phyloP scores from a whole-genome alignment of 306 rosid genomes.

The Gillenia trifoliata region DNA sequence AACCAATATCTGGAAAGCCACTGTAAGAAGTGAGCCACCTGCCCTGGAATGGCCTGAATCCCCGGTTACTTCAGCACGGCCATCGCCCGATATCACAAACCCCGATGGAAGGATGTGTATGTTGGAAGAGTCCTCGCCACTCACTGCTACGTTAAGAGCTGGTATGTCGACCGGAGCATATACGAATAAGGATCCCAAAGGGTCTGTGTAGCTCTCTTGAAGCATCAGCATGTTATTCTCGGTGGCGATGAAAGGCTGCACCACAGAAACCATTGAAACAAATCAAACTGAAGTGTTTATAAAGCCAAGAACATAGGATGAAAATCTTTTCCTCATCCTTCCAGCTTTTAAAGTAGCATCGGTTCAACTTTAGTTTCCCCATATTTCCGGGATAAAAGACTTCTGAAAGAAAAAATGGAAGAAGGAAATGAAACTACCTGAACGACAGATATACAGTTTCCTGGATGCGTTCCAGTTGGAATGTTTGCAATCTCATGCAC shows the following conservation, averaged over 20 bases:
- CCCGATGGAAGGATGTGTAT: conserved; percentile 66
- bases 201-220: conserved; percentile 55
- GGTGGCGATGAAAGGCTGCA: conserved; percentile 42
- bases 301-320: background rate
- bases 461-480: conserved; percentile 42
- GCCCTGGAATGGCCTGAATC: background rate
- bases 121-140: conserved; percentile 34
- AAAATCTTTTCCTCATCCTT: background rate
- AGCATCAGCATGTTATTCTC: conserved; percentile 41
- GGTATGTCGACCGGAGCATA: conserved; percentile 47
- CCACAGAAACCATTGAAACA: conserved; percentile 1
- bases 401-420: background rate
- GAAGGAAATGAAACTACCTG: conserved; percentile 31
- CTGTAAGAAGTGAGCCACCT: conserved; percentile 52
- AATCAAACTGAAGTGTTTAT: background rate
- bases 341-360: background rate
- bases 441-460: conserved; percentile 43
- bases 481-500: conserved; percentile 42
- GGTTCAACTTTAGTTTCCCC: background rate
- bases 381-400: background rate
- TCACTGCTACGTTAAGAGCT: conserved; percentile 13
- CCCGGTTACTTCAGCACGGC: conserved; percentile 2
- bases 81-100: conserved; percentile 44
- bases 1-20: conserved; percentile 44
- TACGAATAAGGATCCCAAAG: conserved; percentile 37